A percentile compares a stretch with the other conserved stretches of the same genome.
phyloP scores from a whole-genome alignment of 2,329 filamentous ascomycete genomes.

The Colletotrichum sp. region DNA sequence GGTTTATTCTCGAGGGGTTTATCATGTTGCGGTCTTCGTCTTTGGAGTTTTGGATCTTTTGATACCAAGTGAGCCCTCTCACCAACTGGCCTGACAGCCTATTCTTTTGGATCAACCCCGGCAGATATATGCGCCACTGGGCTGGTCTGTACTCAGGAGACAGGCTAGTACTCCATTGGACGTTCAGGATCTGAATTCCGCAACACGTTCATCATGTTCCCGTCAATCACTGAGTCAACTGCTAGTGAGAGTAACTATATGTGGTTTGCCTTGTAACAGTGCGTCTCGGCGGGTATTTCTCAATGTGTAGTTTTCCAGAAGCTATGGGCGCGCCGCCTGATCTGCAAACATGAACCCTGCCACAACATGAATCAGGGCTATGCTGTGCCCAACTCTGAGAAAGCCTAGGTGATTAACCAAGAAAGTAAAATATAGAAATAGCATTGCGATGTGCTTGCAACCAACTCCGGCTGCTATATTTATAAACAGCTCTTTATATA shows the following conservation, averaged over 20 bases:
- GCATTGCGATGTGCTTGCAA: neutral
- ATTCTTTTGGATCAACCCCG: neutral
- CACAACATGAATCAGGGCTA: neutral
- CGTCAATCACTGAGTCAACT: accelerated
- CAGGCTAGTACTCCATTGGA: neutral
- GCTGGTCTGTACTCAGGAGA: neutral
- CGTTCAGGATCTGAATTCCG: accelerated
- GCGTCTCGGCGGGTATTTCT: too few species aligned
- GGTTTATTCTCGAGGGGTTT: accelerated
- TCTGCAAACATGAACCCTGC: neutral
- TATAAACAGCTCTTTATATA: neutral
- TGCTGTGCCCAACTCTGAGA: neutral
- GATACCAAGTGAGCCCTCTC: neutral
- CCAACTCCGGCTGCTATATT: neutral
- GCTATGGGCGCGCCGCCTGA: neutral
- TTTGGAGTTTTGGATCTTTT: neutral
- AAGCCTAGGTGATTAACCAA: neutral
- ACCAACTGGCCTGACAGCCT: too few species aligned
- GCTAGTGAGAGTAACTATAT: neutral
- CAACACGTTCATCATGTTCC: accelerated
- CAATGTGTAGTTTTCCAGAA: accelerated
- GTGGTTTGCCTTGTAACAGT: too few species aligned
- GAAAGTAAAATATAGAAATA: neutral
- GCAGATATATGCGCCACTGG: neutral
- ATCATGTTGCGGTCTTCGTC: accelerated